Conservation (phyloP, 257 asterid genomes). For the Solanum dulcamara region DNA sequence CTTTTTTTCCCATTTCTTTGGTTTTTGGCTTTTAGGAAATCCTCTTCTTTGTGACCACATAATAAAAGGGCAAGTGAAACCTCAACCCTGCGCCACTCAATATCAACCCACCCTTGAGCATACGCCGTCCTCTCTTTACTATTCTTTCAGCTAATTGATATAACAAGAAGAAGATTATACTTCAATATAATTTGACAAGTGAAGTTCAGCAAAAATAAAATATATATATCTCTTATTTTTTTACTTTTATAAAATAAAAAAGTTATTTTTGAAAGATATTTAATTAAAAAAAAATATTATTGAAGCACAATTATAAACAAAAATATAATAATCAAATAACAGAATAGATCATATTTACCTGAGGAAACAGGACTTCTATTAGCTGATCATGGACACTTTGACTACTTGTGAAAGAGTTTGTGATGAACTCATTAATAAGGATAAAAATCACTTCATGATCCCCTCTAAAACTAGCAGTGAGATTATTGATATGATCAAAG, state of each 20-base stretch:
- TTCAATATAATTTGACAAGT: too few species aligned
- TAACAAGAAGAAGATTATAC: too few species aligned
- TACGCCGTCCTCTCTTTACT: not conserved
- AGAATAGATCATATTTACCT: too few species aligned
- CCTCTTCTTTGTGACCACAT: slow-evolving; percentile 13
- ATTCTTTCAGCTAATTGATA: not conserved
- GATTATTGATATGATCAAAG: too few species aligned
- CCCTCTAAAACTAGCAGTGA: too few species aligned
- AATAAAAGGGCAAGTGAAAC: not conserved
- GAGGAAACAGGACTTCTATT: too few species aligned
- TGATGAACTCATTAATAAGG: too few species aligned
- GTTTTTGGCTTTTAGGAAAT: slow-evolving; percentile 1
- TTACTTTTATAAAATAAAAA: not conserved
- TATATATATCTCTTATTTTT: not conserved
- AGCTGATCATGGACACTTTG: too few species aligned
- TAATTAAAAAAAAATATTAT: not conserved
- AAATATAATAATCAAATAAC: not conserved
- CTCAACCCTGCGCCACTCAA: slow-evolving; percentile 4
- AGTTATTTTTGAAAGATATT: not conserved
- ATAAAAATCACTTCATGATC: too few species aligned
- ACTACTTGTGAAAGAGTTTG: too few species aligned
- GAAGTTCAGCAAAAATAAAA: too few species aligned
- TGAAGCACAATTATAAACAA: not conserved
- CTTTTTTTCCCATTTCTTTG: not conserved
- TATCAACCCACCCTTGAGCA: not conserved